Evolutionary conservation across 2,329 filamentous ascomycete genomes (phyloP), one percentile per base, ranked within the genome.

Genomic region (Pestalotiopsis fici): DNA sequence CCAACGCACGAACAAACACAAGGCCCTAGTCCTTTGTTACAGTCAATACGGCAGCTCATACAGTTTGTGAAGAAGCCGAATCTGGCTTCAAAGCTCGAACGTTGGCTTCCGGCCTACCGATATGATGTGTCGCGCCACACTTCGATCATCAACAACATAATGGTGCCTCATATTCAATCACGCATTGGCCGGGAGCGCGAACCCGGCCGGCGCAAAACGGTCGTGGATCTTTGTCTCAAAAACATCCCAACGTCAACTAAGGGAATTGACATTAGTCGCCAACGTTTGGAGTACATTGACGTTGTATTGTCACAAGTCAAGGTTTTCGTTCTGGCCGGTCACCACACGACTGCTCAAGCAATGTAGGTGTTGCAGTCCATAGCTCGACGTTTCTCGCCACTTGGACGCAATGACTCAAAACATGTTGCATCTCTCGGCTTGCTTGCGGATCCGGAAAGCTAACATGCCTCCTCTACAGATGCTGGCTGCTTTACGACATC

Each of bases 401-500:
- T 13, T 21, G 59, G 9, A 27, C 35, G 7, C n/a, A n/a, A n/a
- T n/a, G n/a, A n/a, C n/a, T n/a, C n/a, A n/a, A n/a, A n/a, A n/a
- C n/a, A n/a, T n/a, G n/a, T n/a, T n/a, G n/a, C n/a, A n/a, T n/a
- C n/a, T n/a, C n/a, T n/a, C n/a, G n/a, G n/a, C n/a, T n/a, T n/a
- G n/a, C n/a, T n/a, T n/a, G n/a, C n/a, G n/a, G n/a, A n/a, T n/a
- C n/a, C n/a, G n/a, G n/a, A n/a, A n/a, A n/a, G n/a, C n/a, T n/a
- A n/a, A n/a, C n/a, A n/a, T n/a, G n/a, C n/a, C n/a, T n/a, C n/a
- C n/a, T n/a, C n/a, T n/a, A n/a, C n/a, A 70, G 67, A 25, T 70
- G 65, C 31, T 71, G 70, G 70, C 12, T 71, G n/a, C 54, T 69
- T 3, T 69, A 70, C 27, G 68, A 70, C 21, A 13, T 71, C 35